These are phyloP conservation scores for Liquidambar formosana DNA, from an alignment of 164 flowering plant genomes.

Conservation along the genomic window DNA sequence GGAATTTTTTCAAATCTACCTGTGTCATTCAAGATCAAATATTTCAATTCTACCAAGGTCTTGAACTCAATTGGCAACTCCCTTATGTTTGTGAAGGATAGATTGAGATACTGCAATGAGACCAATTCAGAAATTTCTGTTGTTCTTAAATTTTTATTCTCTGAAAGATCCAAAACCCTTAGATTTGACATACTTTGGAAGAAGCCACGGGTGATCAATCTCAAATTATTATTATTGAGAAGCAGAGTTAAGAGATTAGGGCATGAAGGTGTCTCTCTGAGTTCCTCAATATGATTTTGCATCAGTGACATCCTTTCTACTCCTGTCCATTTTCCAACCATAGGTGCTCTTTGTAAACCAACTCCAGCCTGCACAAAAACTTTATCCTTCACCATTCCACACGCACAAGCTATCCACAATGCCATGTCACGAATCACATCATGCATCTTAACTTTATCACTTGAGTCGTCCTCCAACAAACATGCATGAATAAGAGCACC, in stretches of 20 bases:
- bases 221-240: neutral
- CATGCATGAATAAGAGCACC: neutral
- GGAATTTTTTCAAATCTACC: neutral
- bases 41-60: neutral
- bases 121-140: slow-evolving; percentile 1
- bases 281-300: neutral
- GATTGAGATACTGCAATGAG: neutral
- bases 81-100: neutral
- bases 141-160: neutral
- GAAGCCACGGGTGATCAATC: neutral
- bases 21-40: too few species aligned
- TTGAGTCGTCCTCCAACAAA: neutral
- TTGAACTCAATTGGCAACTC: neutral
- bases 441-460: neutral
- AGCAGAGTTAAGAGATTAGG: neutral
- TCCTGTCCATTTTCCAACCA: neutral
- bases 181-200: neutral
- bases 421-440: slow-evolving; percentile 2
- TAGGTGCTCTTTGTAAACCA: neutral
- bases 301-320: neutral
- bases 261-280: neutral
- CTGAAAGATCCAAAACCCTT: neutral
- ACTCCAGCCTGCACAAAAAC: neutral
- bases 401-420: neutral
- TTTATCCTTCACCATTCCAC: neutral